Evolutionary conservation across 371 early-diverging fungal species (phyloP).

Genomic region (Nematocida ausubeli): DNA sequence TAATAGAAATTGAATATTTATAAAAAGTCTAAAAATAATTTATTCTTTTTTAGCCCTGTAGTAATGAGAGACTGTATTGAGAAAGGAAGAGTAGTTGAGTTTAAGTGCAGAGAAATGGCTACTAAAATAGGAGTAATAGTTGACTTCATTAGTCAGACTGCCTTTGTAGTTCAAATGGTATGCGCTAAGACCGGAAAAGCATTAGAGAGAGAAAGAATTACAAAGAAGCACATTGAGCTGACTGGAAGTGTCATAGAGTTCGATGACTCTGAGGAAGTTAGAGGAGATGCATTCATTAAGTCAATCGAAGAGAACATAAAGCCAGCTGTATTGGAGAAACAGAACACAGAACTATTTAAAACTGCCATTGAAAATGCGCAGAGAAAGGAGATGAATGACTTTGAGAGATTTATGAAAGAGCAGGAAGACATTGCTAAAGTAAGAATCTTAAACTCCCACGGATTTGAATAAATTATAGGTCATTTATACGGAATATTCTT

Average conservation of each 20-base stretch:
- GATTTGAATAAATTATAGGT: slow-evolving; percentile 43
- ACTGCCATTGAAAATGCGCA: not conserved
- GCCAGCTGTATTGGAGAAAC: slow-evolving; percentile 21
- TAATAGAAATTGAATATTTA: slow-evolving; percentile 9
- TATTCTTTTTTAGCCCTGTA: slow-evolving; percentile 43
- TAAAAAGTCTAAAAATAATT: slow-evolving; percentile 10
- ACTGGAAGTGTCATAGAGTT: slow-evolving; percentile 33
- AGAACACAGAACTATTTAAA: slow-evolving; percentile 14
- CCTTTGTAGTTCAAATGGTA: slow-evolving; percentile 41
- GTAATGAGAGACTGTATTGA: slow-evolving; percentile 53
- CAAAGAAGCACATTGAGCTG: slow-evolving; percentile 30
- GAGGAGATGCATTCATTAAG: slow-evolving; percentile 31
- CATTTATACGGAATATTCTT: not conserved
- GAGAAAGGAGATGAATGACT: slow-evolving; percentile 52
- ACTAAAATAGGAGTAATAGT: slow-evolving; percentile 44
- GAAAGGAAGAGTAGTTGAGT: slow-evolving; percentile 56
- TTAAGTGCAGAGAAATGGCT: slow-evolving; percentile 29
- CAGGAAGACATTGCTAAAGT: slow-evolving; percentile 25
- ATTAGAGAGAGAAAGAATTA: slow-evolving; percentile 26
- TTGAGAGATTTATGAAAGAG: slow-evolving; percentile 50
- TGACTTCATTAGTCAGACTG: slow-evolving; percentile 39
- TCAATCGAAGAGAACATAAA: slow-evolving; percentile 42
- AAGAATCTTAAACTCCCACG: slow-evolving; percentile 36
- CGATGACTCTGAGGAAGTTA: slow-evolving; percentile 41
- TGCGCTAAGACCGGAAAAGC: slow-evolving; percentile 51